Conservation (phyloP, 2,329 filamentous ascomycete genomes). For the Monosporascus ibericus region DNA sequence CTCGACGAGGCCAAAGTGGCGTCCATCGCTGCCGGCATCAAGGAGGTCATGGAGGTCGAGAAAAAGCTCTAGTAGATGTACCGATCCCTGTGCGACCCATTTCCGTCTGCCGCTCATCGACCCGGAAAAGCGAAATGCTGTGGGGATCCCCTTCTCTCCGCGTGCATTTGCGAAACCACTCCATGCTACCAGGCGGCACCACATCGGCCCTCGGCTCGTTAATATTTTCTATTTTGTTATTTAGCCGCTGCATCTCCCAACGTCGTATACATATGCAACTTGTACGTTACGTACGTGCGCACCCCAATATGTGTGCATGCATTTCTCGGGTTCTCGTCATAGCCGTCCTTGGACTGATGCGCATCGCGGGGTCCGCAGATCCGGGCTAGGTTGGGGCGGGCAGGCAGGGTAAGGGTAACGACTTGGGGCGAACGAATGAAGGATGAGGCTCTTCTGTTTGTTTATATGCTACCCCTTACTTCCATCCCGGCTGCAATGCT, state of each 20-base stretch:
- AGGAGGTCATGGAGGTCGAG: conserved; percentile 63
- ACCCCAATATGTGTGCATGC: too few species aligned
- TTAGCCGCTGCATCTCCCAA: neutral
- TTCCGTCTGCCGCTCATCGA: neutral
- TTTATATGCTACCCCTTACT: too few species aligned
- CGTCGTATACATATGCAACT: neutral
- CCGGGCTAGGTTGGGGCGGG: too few species aligned
- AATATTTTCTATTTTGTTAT: neutral
- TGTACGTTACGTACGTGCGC: neutral
- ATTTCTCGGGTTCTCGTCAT: too few species aligned
- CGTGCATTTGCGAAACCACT: neutral
- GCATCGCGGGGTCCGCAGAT: too few species aligned
- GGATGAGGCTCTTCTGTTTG: too few species aligned
- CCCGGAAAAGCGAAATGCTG: neutral
- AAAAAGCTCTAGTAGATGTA: conserved; percentile 34
- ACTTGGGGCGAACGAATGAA: too few species aligned
- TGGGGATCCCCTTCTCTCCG: neutral
- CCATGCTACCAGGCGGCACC: neutral
- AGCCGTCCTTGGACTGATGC: too few species aligned
- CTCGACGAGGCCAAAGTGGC: conserved; percentile 50
- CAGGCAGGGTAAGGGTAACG: too few species aligned
- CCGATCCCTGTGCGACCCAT: neutral
- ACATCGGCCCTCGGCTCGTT: neutral
- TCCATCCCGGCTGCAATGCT: too few species aligned
- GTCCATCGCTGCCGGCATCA: conserved; percentile 48